Evolutionary conservation across 83 land plant species (phyloP).

Genomic region (Larix sibirica): DNA sequence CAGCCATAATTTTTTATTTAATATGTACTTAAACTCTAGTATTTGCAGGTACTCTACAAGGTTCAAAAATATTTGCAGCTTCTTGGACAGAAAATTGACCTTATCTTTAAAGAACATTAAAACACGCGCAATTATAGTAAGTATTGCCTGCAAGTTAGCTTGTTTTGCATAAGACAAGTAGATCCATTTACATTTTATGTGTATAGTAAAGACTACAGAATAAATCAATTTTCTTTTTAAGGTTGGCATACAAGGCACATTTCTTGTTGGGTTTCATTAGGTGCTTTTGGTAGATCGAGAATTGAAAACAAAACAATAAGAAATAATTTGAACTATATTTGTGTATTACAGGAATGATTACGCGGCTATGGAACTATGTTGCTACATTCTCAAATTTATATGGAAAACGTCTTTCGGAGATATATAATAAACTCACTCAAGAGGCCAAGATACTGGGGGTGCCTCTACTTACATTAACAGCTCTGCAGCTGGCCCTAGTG

Average conservation of each 20-base stretch:
- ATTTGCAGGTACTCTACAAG: slow-evolving; percentile 79
- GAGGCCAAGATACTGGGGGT: slow-evolving; percentile 57
- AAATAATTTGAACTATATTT: not conserved
- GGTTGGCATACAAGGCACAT: too few species aligned
- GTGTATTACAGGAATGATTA: slow-evolving; percentile 73
- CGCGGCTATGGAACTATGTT: slow-evolving; percentile 95
- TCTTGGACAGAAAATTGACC: slow-evolving; percentile 86
- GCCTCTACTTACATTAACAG: slow-evolving; percentile 48
- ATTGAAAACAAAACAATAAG: too few species aligned
- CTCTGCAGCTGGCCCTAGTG: slow-evolving; percentile 40
- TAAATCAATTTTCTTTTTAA: too few species aligned
- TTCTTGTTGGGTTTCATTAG: too few species aligned
- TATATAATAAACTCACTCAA: slow-evolving; percentile 83
- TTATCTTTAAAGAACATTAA: slow-evolving; percentile 70
- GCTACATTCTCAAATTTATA: slow-evolving; percentile 87
- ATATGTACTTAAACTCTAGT: not conserved
- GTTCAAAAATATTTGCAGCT: slow-evolving; percentile 86
- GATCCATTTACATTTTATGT: too few species aligned
- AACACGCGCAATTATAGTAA: slow-evolving; percentile 64
- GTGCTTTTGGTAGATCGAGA: too few species aligned
- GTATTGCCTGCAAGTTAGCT: slow-evolving; percentile 18
- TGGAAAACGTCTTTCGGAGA: slow-evolving; percentile 79
- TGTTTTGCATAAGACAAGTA: too few species aligned
- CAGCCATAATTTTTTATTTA: not conserved
- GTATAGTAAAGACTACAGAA: too few species aligned